Conservation (phyloP, 2,329 filamentous ascomycete species). For the Fusarium xylarioides region DNA sequence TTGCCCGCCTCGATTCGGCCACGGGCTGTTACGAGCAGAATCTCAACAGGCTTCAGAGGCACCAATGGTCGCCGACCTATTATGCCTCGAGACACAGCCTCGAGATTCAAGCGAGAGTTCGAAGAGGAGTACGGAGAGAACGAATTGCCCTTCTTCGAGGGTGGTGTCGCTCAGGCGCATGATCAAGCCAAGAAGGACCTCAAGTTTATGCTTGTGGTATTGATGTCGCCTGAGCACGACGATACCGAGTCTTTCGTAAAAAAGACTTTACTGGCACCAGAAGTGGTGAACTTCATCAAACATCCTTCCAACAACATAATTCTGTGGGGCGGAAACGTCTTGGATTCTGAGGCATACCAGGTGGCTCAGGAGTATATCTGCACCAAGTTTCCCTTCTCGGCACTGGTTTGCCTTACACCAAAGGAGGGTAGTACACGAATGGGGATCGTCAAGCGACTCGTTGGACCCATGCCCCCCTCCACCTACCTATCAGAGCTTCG, state of each 20-base stretch:
- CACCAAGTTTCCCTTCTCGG: slow-evolving; percentile 92
- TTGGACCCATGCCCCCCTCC: slow-evolving; percentile 73
- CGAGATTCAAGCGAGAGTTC: slow-evolving; percentile 90
- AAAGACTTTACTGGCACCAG: slow-evolving; percentile 80
- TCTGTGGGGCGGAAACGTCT: slow-evolving; percentile 91
- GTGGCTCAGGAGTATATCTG: slow-evolving; percentile 87
- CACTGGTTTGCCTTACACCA: slow-evolving; percentile 86
- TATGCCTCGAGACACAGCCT: slow-evolving; percentile 86
- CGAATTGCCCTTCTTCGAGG: slow-evolving; percentile 81
- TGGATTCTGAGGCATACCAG: slow-evolving; percentile 94
- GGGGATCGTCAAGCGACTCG: slow-evolving; percentile 84
- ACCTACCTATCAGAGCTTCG: slow-evolving; percentile 82
- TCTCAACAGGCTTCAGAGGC: slow-evolving; percentile 62
- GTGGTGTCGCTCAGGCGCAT: slow-evolving; percentile 89
- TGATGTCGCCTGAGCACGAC: slow-evolving; percentile 93
- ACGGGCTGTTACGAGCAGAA: slow-evolving; percentile 62
- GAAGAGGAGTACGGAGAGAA: slow-evolving; percentile 88
- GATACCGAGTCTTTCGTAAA: slow-evolving; percentile 84
- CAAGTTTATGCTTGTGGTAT: slow-evolving; percentile 88
- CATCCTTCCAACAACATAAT: slow-evolving; percentile 81
- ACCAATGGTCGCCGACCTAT: slow-evolving; percentile 78
- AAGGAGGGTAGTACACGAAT: slow-evolving; percentile 85
- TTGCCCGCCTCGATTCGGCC: slow-evolving; percentile 73
- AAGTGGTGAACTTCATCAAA: slow-evolving; percentile 78
- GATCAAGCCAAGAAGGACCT: slow-evolving; percentile 90